Percentiles rank a stretch among this genome's conserved stretches.
Conservation (phyloP, 371 early-diverging fungal species). For the Coemansia sp. region DNA sequence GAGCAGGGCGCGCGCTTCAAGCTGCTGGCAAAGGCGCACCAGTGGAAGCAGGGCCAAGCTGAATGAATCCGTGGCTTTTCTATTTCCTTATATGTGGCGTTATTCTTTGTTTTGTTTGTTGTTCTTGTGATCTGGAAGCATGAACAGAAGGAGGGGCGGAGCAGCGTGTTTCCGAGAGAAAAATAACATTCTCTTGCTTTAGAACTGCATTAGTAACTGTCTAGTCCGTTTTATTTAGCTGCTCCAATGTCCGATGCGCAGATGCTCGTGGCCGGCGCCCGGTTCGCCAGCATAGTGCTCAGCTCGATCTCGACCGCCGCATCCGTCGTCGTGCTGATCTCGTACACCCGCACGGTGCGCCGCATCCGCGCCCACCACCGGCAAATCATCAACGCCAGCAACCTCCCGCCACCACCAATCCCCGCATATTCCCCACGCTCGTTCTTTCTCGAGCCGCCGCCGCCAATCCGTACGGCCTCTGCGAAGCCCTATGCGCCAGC, state of each 20-base stretch:
- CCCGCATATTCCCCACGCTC: background rate
- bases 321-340: constrained; percentile 30
- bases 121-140: no score
- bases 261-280: constrained; percentile 18
- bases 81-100: no score
- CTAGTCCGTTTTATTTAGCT: background rate
- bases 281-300: constrained; percentile 32
- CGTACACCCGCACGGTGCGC: constrained; percentile 25
- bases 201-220: background rate
- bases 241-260: constrained; percentile 12
- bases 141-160: no score
- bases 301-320: constrained; percentile 35
- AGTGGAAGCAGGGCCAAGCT: constrained; percentile 67
- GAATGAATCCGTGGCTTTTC: no score
- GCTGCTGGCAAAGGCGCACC: constrained; percentile 85
- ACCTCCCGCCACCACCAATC: background rate
- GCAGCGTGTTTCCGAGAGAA: no score
- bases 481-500: no score
- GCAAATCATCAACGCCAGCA: constrained; percentile 23
- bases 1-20: constrained; percentile 81
- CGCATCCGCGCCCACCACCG: constrained; percentile 42
- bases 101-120: no score
- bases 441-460: constrained; percentile 16
- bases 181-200: no score
- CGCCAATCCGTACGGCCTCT: no score